Percentiles rank a stretch among this genome's conserved stretches.
phyloP scores from a whole-genome alignment of 371 early-diverging fungal species.

The Apophysomyces variabilis region DNA sequence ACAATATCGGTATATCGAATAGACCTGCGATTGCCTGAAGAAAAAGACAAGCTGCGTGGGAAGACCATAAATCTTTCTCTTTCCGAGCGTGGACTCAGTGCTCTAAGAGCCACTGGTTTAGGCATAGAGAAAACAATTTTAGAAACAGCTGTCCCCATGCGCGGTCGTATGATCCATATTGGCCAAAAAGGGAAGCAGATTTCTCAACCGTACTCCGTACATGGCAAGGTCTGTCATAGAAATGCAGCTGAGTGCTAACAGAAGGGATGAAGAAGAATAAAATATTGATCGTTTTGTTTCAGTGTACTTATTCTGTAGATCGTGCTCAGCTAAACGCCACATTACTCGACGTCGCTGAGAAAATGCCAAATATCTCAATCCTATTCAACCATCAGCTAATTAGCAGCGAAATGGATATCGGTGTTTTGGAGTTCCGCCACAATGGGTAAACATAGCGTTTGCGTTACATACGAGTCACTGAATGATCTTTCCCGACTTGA shows the following conservation, averaged over 20 bases:
- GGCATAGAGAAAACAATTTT: slow-evolving; percentile 69
- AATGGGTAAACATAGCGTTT: slow-evolving; percentile 24
- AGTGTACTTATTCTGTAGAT: slow-evolving; percentile 95
- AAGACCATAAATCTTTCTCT: slow-evolving; percentile 95
- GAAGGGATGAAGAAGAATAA: background rate
- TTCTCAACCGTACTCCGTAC: slow-evolving; percentile 87
- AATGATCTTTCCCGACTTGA: slow-evolving; percentile 22
- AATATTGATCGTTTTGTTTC: background rate
- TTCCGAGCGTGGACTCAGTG: slow-evolving; percentile 87
- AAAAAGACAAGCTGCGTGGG: slow-evolving; percentile 61
- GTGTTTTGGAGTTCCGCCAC: slow-evolving; percentile 39
- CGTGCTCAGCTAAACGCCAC: slow-evolving; percentile 82
- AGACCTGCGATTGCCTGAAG: slow-evolving; percentile 73
- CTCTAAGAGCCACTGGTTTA: slow-evolving; percentile 73
- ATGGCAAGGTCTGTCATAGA: slow-evolving; percentile 70
- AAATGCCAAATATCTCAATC: slow-evolving; percentile 66
- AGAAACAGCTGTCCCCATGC: slow-evolving; percentile 86
- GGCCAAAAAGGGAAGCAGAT: slow-evolving; percentile 64
- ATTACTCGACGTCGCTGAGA: slow-evolving; percentile 76
- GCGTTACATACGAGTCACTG: background rate
- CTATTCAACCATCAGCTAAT: slow-evolving; percentile 69
- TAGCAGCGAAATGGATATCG: slow-evolving; percentile 66
- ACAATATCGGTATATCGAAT: slow-evolving; percentile 4
- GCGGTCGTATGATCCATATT: slow-evolving; percentile 91
- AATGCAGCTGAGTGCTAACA: background rate